phyloP scores from a whole-genome alignment of 2,329 filamentous ascomycete species.

The Arthrobotrys iridis region DNA sequence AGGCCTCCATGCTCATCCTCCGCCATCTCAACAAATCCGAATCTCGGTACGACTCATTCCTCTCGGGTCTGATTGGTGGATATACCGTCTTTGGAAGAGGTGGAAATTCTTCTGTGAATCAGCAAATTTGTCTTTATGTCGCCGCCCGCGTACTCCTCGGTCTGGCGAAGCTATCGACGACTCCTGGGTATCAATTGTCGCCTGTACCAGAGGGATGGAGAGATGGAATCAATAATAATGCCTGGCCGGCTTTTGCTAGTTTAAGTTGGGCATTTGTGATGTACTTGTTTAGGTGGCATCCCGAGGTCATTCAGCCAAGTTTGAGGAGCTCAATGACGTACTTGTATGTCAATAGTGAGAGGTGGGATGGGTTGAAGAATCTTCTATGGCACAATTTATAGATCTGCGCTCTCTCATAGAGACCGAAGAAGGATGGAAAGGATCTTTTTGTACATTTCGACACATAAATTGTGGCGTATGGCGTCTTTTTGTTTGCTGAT shows the following conservation, averaged over 20 bases:
- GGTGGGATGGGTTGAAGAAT: slow-evolving; percentile 86
- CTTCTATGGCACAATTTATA: slow-evolving; percentile 85
- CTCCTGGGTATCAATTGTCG: slow-evolving; percentile 59
- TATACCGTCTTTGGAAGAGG: slow-evolving; percentile 89
- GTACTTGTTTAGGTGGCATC: slow-evolving; percentile 92
- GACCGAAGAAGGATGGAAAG: background rate
- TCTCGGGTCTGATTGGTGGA: slow-evolving; percentile 86
- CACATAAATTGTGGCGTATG: slow-evolving; percentile 41
- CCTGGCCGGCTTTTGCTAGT: slow-evolving; percentile 92
- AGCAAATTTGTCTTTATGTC: slow-evolving; percentile 98
- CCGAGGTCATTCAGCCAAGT: slow-evolving; percentile 88
- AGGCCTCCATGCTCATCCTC: slow-evolving; percentile 79
- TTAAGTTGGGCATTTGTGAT: slow-evolving; percentile 93
- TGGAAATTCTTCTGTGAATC: slow-evolving; percentile 81
- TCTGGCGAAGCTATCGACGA: slow-evolving; percentile 80
- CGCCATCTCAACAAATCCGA: slow-evolving; percentile 67
- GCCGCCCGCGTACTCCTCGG: slow-evolving; percentile 90
- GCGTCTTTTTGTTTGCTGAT: slow-evolving; percentile 31
- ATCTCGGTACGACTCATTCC: slow-evolving; percentile 79
- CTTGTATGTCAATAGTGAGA: slow-evolving; percentile 88
- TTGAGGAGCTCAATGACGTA: slow-evolving; percentile 96
- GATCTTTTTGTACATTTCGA: slow-evolving; percentile 8
- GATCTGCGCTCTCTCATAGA: slow-evolving; percentile 33
- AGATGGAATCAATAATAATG: slow-evolving; percentile 65
- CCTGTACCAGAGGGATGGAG: slow-evolving; percentile 33